These are phyloP conservation scores for Backusella tuberculispora DNA, from an alignment of 192 early-diverging fungal species.

Conservation along the genomic window DNA sequence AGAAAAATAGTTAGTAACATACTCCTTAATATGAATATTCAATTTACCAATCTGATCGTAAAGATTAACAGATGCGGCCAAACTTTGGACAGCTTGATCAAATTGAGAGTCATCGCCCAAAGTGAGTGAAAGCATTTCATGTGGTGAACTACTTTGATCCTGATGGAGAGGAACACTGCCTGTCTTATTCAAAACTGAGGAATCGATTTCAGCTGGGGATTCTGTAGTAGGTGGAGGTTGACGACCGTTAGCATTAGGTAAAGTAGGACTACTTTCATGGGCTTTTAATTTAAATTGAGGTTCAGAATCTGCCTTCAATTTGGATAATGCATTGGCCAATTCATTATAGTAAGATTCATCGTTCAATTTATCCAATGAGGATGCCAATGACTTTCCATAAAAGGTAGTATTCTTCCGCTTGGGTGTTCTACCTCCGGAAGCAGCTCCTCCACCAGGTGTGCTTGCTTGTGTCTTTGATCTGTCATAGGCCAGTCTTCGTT, in stretches of 20 bases:
- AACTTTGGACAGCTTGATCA: constrained; percentile 59
- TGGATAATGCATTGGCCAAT: constrained; percentile 30
- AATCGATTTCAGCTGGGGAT: background rate
- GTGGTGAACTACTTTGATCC: constrained; percentile 8
- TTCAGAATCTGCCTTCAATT: constrained; percentile 23
- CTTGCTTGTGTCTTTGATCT: constrained; percentile 51
- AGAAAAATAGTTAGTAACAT: background rate
- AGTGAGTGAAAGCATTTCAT: constrained; percentile 58
- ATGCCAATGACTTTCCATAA: background rate
- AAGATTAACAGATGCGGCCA: constrained; percentile 68
- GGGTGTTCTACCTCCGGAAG: constrained; percentile 29
- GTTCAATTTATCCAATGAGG: background rate
- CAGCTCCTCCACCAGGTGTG: constrained; percentile 44
- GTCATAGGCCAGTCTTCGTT: constrained; percentile 50
- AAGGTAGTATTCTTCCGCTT: constrained; percentile 28
- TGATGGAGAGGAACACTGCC: background rate
- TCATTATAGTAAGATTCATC: constrained; percentile 30
- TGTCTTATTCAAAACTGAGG: constrained; percentile 4
- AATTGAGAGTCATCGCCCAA: constrained; percentile 65
- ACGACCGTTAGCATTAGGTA: constrained; percentile 2
- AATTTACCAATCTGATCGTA: constrained; percentile 67
- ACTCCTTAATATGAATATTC: background rate
- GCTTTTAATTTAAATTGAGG: constrained; percentile 50
- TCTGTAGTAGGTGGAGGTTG: background rate
- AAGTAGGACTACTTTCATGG: constrained; percentile 42